Evolutionary conservation across 768 basidiomycete genomes (phyloP).

Genomic region (Collybia sordida): DNA sequence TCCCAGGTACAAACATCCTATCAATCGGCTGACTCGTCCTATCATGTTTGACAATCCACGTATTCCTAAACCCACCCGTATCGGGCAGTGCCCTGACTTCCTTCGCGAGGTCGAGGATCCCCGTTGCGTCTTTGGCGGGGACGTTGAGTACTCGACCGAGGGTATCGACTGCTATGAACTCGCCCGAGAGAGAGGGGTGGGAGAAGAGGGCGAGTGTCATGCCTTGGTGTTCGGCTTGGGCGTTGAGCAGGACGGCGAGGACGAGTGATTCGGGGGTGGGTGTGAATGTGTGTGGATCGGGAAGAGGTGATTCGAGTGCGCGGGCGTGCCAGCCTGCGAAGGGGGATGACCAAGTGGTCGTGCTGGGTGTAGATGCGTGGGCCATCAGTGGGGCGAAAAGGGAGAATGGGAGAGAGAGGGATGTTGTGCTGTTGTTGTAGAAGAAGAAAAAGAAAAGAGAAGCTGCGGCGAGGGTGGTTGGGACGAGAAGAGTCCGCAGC

Average conservation of each 20-base stretch:
- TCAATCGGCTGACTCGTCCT: constrained; percentile 34
- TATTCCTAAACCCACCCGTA: constrained; percentile 30
- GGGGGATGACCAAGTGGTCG: constrained; percentile 18
- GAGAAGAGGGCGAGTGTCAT: constrained; percentile 36
- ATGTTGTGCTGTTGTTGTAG: not conserved
- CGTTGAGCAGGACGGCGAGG: constrained; percentile 31
- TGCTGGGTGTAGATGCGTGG: constrained; percentile 1
- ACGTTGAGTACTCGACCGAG: constrained; percentile 27
- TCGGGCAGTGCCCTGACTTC: constrained; percentile 20
- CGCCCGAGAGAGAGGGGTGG: constrained; percentile 6
- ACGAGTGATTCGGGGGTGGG: constrained; percentile 25
- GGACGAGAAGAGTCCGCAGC: constrained; percentile 6
- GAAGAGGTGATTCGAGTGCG: constrained; percentile 17
- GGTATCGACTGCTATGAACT: constrained; percentile 28
- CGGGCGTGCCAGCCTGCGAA: constrained; percentile 28
- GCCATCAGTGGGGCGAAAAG: not conserved
- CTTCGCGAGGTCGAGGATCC: constrained; percentile 23
- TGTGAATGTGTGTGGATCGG: constrained; percentile 20
- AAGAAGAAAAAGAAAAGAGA: constrained; percentile 9
- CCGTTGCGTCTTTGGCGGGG: constrained; percentile 21
- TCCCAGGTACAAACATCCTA: constrained; percentile 24
- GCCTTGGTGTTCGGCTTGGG: constrained; percentile 31
- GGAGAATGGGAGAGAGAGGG: not conserved
- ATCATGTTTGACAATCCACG: constrained; percentile 30
- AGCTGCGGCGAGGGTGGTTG: constrained; percentile 3